These are phyloP conservation scores for Beta corolliflora DNA, from an alignment of 179 eudicot species.

Conservation along the genomic window DNA sequence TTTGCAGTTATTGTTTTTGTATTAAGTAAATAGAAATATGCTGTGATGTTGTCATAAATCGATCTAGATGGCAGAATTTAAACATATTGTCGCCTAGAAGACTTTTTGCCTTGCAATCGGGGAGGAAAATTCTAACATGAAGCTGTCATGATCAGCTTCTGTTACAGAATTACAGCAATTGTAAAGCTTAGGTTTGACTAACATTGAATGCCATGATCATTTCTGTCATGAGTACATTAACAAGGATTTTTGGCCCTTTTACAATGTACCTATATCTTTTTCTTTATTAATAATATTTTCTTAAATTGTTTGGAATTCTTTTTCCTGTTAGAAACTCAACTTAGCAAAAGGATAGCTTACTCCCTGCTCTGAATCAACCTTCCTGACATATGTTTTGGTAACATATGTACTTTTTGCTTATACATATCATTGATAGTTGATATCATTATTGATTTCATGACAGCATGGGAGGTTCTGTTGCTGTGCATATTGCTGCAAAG, in stretches of 20 bases:
- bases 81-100: too few species aligned
- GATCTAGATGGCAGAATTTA: too few species aligned
- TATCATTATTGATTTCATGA: constrained; percentile 19
- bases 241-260: background rate
- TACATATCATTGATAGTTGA: background rate
- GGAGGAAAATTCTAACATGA: too few species aligned
- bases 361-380: background rate
- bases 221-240: background rate
- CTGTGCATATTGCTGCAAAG: constrained; percentile 88
- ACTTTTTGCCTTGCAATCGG: too few species aligned
- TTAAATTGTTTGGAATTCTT: background rate
- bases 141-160: background rate
- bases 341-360: background rate
- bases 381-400: background rate
- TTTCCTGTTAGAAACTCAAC: background rate
- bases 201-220: background rate
- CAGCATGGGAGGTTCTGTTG: constrained; percentile 98
- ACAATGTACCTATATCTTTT: background rate
- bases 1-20: too few species aligned
- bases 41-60: too few species aligned
- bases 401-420: constrained; percentile 1
- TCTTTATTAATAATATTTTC: background rate
- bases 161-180: too few species aligned
- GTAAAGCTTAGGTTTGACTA: background rate
- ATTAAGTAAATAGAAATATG: too few species aligned